phyloP scores from a whole-genome alignment of 352 stramenopile species.

The Globisporangium splendens region DNA sequence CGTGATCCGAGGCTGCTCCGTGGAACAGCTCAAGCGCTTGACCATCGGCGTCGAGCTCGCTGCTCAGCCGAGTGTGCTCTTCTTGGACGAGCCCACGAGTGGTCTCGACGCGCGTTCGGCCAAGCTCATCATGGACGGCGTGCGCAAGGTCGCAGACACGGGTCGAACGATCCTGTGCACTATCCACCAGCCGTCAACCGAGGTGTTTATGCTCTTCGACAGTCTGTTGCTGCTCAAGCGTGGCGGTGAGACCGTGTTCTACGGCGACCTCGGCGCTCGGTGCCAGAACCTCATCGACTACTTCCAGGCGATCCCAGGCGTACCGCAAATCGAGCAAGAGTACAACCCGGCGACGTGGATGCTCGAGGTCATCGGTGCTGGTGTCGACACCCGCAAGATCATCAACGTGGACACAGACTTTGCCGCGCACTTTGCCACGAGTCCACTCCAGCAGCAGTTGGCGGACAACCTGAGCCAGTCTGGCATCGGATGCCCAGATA shows the following conservation, averaged over 20 bases:
- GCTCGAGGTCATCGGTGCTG: conserved; percentile 23
- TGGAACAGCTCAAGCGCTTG: conserved; percentile 45
- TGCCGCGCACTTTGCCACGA: conserved; percentile 17
- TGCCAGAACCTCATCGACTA: conserved; percentile 19
- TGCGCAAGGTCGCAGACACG: conserved; percentile 73
- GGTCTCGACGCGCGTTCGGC: conserved; percentile 83
- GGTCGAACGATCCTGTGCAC: conserved; percentile 83
- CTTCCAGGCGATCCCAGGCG: conserved; percentile 18
- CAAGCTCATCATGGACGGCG: conserved; percentile 76
- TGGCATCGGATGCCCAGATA: too few relatives aligned
- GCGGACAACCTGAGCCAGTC: not conserved
- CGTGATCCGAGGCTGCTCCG: conserved; percentile 20
- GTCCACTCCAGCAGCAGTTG: not conserved
- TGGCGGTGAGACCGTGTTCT: conserved; percentile 44
- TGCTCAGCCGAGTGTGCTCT: conserved; percentile 72
- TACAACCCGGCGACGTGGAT: conserved; percentile 33
- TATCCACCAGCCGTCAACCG: conserved; percentile 86
- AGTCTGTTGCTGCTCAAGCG: conserved; percentile 67
- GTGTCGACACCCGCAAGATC: conserved; percentile 12
- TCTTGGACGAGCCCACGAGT: conserved; percentile 83
- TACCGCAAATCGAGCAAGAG: conserved; percentile 20
- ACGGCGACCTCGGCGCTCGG: conserved; percentile 28
- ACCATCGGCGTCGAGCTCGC: conserved; percentile 89
- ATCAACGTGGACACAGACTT: conserved; percentile 37
- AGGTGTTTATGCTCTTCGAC: conserved; percentile 87